Conservation (phyloP, 2,329 filamentous ascomycete genomes). For the Fusarium solani-melongenae region DNA sequence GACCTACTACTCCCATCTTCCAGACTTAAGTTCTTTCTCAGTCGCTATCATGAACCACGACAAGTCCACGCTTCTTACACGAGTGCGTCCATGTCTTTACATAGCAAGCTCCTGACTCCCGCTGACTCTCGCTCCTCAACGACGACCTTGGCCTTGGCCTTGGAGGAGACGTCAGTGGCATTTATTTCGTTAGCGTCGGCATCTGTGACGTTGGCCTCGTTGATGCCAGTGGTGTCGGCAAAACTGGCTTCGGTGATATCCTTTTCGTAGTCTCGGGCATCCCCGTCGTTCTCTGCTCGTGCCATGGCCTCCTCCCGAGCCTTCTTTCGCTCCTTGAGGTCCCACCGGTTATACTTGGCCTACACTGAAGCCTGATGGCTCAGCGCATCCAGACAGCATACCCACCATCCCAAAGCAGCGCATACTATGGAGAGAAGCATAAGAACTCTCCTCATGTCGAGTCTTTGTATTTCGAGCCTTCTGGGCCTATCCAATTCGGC, state of each 20-base stretch:
- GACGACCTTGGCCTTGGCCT: not conserved
- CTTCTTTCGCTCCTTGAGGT: not conserved
- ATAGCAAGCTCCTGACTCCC: not conserved
- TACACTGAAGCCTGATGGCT: not conserved
- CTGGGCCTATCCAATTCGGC: too few relatives aligned
- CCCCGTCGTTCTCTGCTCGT: not conserved
- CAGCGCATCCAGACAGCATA: not conserved
- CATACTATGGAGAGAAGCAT: too few relatives aligned
- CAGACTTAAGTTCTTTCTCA: not conserved
- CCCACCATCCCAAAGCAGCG: not conserved
- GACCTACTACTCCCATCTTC: not conserved
- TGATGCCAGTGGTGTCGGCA: not conserved
- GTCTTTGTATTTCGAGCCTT: too few relatives aligned
- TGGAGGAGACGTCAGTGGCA: too few relatives aligned
- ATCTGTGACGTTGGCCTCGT: too few relatives aligned
- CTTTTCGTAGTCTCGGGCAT: not conserved
- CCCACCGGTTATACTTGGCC: slow-evolving; percentile 33
- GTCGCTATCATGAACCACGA: not conserved
- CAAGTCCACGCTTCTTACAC: not conserved
- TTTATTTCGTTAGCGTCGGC: too few relatives aligned
- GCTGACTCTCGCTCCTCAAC: not conserved
- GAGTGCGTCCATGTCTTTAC: not conserved
- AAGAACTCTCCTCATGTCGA: too few relatives aligned
- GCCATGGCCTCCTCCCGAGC: not conserved
- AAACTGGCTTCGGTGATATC: not conserved